Conservation (phyloP, 2,329 filamentous ascomycete genomes). For the Hymenoscyphus fraxineus region DNA sequence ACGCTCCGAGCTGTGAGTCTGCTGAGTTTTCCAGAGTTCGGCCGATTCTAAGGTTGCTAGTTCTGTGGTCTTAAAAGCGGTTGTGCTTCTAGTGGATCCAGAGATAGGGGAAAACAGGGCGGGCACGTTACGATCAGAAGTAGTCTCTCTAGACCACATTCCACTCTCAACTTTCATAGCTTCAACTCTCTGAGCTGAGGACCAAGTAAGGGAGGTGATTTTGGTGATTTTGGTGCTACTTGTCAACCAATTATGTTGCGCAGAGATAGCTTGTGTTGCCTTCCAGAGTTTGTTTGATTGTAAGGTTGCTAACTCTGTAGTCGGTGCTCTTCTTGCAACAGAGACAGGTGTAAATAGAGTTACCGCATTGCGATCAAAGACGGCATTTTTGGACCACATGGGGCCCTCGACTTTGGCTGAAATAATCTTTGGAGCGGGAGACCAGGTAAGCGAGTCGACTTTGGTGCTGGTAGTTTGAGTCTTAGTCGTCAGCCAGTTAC, state of each 20-base stretch:
- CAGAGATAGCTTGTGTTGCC: neutral
- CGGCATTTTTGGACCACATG: neutral
- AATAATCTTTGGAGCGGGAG: neutral
- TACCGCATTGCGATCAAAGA: neutral
- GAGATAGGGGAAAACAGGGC: neutral
- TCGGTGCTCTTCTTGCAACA: neutral
- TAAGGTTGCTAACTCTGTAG: neutral
- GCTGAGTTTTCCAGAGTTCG: slow-evolving; percentile 10
- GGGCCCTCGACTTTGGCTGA: neutral
- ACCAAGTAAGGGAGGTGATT: neutral
- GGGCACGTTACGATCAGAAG: neutral
- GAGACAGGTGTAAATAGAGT: neutral
- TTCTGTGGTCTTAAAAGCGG: slow-evolving; percentile 5
- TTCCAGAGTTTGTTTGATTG: slow-evolving; percentile 5
- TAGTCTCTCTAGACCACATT: slow-evolving; percentile 15
- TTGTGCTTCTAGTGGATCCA: slow-evolving; percentile 10
- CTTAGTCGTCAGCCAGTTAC: slow-evolving; percentile 4
- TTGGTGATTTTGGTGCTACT: neutral
- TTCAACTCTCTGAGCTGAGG: neutral
- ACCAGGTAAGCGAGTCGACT: slow-evolving; percentile 1
- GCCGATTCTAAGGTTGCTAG: slow-evolving; percentile 13
- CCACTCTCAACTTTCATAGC: neutral
- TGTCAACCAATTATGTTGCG: neutral
- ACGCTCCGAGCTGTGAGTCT: slow-evolving; percentile 2
- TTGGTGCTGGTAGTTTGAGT: slow-evolving; percentile 3